These are phyloP conservation scores for Petunia secreta DNA, from an alignment of 257 asterid genomes.

Conservation along the genomic window DNA sequence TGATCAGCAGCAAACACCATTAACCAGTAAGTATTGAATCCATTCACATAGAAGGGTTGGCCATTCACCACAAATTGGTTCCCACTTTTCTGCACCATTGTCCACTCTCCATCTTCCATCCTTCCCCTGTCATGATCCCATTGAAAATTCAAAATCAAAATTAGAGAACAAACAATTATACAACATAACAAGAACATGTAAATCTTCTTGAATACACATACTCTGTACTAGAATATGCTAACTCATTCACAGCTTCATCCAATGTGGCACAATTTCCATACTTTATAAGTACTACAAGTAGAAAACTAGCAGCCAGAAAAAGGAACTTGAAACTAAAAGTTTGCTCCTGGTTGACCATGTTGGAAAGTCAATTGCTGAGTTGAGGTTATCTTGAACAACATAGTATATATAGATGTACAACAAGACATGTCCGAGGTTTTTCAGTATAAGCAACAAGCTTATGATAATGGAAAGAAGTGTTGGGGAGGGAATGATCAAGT, in stretches of 20 bases:
- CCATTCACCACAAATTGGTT: constrained; percentile 68
- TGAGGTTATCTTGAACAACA: constrained; percentile 21
- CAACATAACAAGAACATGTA: neutral
- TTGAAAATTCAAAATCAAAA: neutral
- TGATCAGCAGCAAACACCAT: constrained; percentile 87
- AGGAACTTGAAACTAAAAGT: neutral
- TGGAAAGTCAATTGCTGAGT: neutral
- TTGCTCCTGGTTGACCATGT: constrained; percentile 23
- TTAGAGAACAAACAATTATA: neutral
- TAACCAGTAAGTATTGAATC: constrained; percentile 96
- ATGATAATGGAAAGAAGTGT: constrained; percentile 39
- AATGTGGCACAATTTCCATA: neutral
- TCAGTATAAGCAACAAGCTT: constrained; percentile 30
- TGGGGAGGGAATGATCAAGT: constrained; percentile 34
- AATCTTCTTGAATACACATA: neutral
- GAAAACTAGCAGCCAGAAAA: constrained; percentile 1
- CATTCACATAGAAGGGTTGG: constrained; percentile 86
- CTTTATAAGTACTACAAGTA: neutral
- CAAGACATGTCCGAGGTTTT: neutral
- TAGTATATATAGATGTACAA: constrained; percentile 7
- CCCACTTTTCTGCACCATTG: constrained; percentile 66
- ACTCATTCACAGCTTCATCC: neutral
- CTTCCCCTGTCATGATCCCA: constrained; percentile 27
- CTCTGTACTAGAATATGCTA: constrained; percentile 19
- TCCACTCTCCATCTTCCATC: constrained; percentile 56